Conservation (phyloP, 2,329 filamentous ascomycete genomes). For the Colletotrichum sp. region DNA sequence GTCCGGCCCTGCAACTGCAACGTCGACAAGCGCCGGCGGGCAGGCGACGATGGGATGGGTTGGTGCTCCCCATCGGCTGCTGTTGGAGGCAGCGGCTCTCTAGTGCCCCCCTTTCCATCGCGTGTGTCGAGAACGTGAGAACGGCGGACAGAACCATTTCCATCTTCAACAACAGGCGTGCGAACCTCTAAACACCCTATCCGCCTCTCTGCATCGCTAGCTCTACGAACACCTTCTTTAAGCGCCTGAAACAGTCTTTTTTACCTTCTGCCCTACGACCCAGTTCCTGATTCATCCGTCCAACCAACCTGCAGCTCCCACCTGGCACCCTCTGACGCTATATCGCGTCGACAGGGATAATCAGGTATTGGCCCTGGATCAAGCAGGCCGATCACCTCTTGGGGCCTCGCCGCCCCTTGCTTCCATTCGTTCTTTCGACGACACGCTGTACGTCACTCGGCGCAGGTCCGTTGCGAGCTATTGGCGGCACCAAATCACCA, state of each 20-base stretch:
- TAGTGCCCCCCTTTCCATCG: background rate
- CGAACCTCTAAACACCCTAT: background rate
- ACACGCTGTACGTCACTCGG: conserved; percentile 19
- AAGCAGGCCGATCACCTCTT: conserved; percentile 14
- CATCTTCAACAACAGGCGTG: background rate
- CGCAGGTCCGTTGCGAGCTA: background rate
- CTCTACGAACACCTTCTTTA: background rate
- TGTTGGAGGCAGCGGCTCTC: background rate
- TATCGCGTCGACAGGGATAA: conserved; percentile 18
- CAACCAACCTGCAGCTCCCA: conserved; percentile 11
- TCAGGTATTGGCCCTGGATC: conserved; percentile 21
- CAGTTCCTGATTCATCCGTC: conserved; percentile 9
- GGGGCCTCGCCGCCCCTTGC: conserved; percentile 2
- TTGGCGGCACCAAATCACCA: conserved; percentile 9
- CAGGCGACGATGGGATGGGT: conserved; percentile 1
- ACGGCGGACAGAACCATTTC: background rate
- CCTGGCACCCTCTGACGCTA: conserved; percentile 17
- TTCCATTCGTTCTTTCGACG: conserved; percentile 1
- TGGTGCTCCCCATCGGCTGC: background rate
- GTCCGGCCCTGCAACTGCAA: conserved; percentile 17
- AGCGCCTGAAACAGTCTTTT: background rate
- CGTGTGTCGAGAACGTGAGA: background rate
- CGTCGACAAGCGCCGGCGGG: background rate
- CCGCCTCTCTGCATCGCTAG: background rate
- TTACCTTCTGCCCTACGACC: conserved; percentile 12